Evolutionary conservation across 2,329 filamentous ascomycete genomes (phyloP).

Genomic region (Teratosphaeria zuluensis): DNA sequence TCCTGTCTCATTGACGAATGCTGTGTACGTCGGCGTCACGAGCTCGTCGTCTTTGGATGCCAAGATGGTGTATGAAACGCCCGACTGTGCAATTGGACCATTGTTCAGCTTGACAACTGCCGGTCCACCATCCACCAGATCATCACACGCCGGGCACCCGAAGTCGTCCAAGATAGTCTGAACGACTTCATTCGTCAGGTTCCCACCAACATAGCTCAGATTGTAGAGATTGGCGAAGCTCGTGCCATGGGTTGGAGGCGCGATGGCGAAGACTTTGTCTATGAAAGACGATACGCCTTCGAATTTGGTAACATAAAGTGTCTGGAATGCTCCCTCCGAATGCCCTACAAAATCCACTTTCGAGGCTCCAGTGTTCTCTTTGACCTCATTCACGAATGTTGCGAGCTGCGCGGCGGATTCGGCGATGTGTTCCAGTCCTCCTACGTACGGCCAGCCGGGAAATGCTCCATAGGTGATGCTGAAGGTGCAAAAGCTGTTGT

Average conservation of each 20-base stretch:
- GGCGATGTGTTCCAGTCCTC: constrained; percentile 12
- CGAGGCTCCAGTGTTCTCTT: constrained; percentile 7
- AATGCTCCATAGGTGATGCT: constrained; percentile 16
- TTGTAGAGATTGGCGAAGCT: constrained; percentile 12
- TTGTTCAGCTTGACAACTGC: constrained; percentile 8
- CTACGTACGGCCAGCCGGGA: constrained; percentile 10
- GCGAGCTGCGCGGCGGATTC: constrained; percentile 12
- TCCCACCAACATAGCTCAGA: constrained; percentile 10
- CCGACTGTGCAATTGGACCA: constrained; percentile 14
- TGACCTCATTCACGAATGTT: constrained; percentile 10
- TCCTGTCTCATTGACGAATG: constrained; percentile 14
- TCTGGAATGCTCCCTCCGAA: constrained; percentile 17
- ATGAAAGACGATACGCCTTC: constrained; percentile 8
- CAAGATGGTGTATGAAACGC: constrained; percentile 12
- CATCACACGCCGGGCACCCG: constrained; percentile 13
- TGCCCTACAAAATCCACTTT: constrained; percentile 16
- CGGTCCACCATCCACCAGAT: constrained; percentile 10
- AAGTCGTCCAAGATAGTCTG: constrained; percentile 6
- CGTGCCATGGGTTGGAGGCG: constrained; percentile 16
- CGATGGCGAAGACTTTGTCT: constrained; percentile 13
- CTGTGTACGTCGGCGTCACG: constrained; percentile 13
- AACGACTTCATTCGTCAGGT: constrained; percentile 9
- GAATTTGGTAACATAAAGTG: constrained; percentile 15
- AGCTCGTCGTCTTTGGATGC: constrained; percentile 14
- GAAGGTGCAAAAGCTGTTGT: constrained; percentile 14